A percentile compares a stretch with the other conserved stretches of the same genome.
Evolutionary conservation across 2,329 filamentous ascomycete genomes (phyloP).

Genomic region (Colletotrichum chlorophyti): DNA sequence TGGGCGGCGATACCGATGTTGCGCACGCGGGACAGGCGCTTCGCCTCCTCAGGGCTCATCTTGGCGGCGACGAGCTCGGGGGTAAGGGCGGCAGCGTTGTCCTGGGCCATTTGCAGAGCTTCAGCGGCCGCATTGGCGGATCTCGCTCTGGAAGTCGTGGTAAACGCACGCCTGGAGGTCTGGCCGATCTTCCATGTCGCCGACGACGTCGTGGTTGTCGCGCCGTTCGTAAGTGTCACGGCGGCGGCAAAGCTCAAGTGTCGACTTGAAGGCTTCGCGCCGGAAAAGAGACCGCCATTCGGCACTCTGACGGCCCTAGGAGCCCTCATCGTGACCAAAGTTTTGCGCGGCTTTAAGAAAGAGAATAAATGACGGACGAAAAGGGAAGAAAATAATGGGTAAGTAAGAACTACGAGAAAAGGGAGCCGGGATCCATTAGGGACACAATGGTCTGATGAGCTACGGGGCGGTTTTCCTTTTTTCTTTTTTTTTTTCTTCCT

Average conservation of each 20-base stretch:
- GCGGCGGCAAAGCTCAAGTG: slow-evolving; percentile 37
- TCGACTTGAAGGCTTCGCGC: slow-evolving; percentile 37
- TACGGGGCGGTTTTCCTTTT: slow-evolving; percentile 30
- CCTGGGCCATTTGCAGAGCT: slow-evolving; percentile 60
- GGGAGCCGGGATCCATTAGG: slow-evolving; percentile 23
- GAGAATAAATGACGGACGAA: slow-evolving; percentile 4
- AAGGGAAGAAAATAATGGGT: slow-evolving; percentile 2
- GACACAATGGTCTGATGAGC: slow-evolving; percentile 27
- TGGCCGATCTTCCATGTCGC: slow-evolving; percentile 16
- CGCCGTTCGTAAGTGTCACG: slow-evolving; percentile 18
- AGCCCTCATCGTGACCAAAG: slow-evolving; percentile 45
- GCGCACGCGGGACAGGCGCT: slow-evolving; percentile 80
- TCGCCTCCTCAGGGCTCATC: slow-evolving; percentile 79
- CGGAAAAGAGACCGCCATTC: slow-evolving; percentile 44
- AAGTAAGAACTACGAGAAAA: slow-evolving; percentile 12
- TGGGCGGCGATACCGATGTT: slow-evolving; percentile 99
- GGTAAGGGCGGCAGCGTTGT: slow-evolving; percentile 58
- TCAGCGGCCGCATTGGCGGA: slow-evolving; percentile 46
- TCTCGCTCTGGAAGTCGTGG: slow-evolving; percentile 37
- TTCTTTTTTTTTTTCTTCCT: slow-evolving; percentile 21
- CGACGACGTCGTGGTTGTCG: background rate
- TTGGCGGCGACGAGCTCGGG: slow-evolving; percentile 74
- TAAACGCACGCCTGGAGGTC: slow-evolving; percentile 38
- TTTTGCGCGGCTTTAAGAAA: slow-evolving; percentile 4
- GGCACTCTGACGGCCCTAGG: slow-evolving; percentile 48